These are phyloP conservation scores for Pythium diclinum DNA, from an alignment of 352 stramenopile species.

Conservation along the genomic window DNA sequence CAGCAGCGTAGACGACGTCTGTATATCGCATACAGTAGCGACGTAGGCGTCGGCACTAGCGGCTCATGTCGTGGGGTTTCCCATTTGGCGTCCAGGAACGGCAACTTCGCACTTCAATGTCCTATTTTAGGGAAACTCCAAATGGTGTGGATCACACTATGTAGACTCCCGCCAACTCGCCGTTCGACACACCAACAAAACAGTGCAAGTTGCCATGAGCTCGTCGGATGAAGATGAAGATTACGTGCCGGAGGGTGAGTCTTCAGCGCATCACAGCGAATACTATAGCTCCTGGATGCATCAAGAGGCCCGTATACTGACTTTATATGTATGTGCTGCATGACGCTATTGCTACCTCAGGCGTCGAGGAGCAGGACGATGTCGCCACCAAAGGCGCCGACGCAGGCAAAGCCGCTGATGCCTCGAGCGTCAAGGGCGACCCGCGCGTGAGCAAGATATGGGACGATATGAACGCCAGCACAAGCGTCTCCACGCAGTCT, in stretches of 20 bases:
- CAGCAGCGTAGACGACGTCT: background rate
- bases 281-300: background rate
- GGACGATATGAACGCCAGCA: conserved; percentile 62
- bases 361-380: conserved; percentile 7
- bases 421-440: conserved; percentile 30
- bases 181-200: background rate
- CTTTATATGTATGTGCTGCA: background rate
- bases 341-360: conserved; percentile 11
- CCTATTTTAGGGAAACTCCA: conserved; percentile 12
- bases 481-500: conserved; percentile 48
- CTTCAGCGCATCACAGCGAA: background rate
- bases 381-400: background rate
- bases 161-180: background rate
- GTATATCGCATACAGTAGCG: background rate
- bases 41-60: background rate
- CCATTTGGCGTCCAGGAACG: background rate
- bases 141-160: conserved; percentile 4
- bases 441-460: conserved; percentile 49
- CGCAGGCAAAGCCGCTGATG: background rate
- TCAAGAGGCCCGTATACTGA: background rate
- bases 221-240: conserved; percentile 67
- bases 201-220: conserved; percentile 37
- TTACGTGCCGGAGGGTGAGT: conserved; percentile 61
- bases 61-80: background rate
- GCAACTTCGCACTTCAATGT: conserved; percentile 21